Conservation (phyloP, 345 rosid genomes). For the Melastoma malabathricum region DNA sequence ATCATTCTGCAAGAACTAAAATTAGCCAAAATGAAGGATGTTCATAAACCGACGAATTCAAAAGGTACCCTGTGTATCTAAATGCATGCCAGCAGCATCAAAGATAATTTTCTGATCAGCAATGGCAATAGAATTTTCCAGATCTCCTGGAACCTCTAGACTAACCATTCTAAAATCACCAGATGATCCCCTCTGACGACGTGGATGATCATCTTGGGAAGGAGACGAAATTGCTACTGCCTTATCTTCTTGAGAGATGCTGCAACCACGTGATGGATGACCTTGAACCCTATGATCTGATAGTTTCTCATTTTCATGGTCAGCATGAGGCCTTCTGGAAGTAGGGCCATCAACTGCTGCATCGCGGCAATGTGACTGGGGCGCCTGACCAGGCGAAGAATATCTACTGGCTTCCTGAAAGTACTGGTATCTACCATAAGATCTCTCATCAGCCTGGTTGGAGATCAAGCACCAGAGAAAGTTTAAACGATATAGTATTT, state of each 20-base stretch:
- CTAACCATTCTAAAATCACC: conserved; percentile 25
- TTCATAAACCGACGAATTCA: background rate
- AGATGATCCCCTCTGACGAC: conserved; percentile 33
- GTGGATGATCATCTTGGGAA: conserved; percentile 36
- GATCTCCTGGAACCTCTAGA: conserved; percentile 20
- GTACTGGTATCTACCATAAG: conserved; percentile 53
- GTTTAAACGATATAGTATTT: background rate
- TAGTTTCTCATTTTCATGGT: conserved; percentile 47
- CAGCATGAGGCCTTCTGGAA: conserved; percentile 33
- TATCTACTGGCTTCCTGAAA: conserved; percentile 45
- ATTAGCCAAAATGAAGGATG: conserved; percentile 4
- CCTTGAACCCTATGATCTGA: conserved; percentile 43
- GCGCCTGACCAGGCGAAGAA: conserved; percentile 32
- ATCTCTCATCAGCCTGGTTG: conserved; percentile 36
- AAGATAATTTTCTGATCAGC: conserved; percentile 29
- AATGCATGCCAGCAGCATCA: conserved; percentile 20
- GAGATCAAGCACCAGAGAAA: conserved; percentile 3
- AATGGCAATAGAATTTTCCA: conserved; percentile 26
- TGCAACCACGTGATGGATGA: conserved; percentile 38
- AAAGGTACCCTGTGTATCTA: conserved; percentile 38
- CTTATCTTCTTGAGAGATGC: conserved; percentile 50
- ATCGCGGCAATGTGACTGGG: conserved; percentile 45
- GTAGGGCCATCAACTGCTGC: conserved; percentile 34
- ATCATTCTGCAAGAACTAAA: conserved; percentile 34
- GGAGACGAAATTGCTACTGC: conserved; percentile 37